Evolutionary conservation across 129 eudicot species (phyloP), one percentile per base, ranked within the genome.

Genomic region (Centella asiatica): DNA sequence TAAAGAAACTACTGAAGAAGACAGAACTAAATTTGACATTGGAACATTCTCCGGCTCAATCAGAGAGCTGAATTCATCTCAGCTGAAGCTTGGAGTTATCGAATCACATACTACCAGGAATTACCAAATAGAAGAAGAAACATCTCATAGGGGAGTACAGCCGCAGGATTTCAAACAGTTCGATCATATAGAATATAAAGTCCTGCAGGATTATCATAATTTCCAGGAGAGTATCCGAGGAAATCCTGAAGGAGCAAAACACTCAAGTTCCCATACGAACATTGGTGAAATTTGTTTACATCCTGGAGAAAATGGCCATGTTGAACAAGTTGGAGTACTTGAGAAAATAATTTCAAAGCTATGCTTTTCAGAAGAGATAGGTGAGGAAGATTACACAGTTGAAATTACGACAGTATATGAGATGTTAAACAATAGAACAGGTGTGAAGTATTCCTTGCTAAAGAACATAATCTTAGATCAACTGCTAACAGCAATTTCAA

Each of bases 391-490:
- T 9, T 70, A 76, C 42, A 72, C 83, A 5, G 72, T 80, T 26
- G 89, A 84, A 68, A 79, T 84, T 25, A 76, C 87, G 53, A 69
- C 86, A 1, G 77, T 84, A 18, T 84, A 88, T 62, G 84, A 84
- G 64, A 69, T 76, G 64, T 56, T 88, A 34, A 80, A 71, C 62
- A 74, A 70, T 32, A 84, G 79, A 75, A 65, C 85, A 29, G 96
- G 96, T 23, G 44, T 79, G 17, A 88, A 88, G 55, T 88, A 84
- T 71, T 73, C 94, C 37, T 49, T 84, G 58, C 27, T 88, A 47
- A 88, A 84, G 71, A 94, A 84, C 34, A 75, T 88, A 11, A 84
- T 88, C 42, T 55, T 88, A 39, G 89, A 84, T 66, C 94, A 88
- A 36, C 77, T 88, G 46, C 68, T 88, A 29, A 74, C 48, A 75